Conservation (phyloP, 306 rosid species). For the Medicago lupulina region DNA sequence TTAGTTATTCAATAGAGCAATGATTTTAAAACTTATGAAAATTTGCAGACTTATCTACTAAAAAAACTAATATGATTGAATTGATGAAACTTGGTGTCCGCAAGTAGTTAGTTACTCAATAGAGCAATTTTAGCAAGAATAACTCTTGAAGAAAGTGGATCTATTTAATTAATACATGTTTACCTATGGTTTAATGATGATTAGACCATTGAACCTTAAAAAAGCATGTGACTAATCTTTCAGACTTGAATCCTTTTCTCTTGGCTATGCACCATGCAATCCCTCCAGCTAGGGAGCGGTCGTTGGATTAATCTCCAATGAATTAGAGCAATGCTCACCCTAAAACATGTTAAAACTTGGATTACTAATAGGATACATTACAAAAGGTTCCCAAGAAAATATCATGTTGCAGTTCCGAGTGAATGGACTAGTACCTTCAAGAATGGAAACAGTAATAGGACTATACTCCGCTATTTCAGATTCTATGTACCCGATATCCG, state of each 20-base stretch:
- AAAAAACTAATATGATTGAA: background rate
- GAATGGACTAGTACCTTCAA: slow-evolving; percentile 32
- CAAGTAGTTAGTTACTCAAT: too few species aligned
- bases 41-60: background rate
- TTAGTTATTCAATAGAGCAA: background rate
- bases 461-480: slow-evolving; percentile 3
- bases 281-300: background rate
- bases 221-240: background rate
- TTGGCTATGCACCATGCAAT: background rate
- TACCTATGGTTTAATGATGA: background rate
- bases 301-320: background rate
- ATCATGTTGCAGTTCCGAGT: background rate
- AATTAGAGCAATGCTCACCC: slow-evolving; percentile 1
- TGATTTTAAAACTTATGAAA: background rate
- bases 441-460: slow-evolving; percentile 3
- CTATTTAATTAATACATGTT: background rate
- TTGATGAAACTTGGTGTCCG: background rate
- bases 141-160: background rate
- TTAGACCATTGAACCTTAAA: background rate
- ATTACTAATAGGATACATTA: background rate
- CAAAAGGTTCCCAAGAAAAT: slow-evolving; percentile 24
- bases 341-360: background rate
- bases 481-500: background rate
- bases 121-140: too few species aligned
- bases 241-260: background rate